Evolutionary conservation across 331 rosid genomes (phyloP).

Genomic region (Ulmus americana): DNA sequence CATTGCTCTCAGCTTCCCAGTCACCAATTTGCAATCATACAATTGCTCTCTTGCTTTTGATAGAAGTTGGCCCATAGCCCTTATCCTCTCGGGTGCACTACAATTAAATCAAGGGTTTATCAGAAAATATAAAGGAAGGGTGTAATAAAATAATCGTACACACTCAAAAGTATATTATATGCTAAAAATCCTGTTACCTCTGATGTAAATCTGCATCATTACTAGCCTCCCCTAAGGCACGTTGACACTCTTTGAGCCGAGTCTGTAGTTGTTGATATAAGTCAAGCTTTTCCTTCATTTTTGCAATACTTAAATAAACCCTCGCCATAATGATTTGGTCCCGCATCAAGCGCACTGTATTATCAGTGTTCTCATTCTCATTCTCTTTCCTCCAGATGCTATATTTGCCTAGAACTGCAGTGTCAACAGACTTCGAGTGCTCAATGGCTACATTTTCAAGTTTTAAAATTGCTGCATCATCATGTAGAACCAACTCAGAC

Average conservation of each 20-base stretch:
- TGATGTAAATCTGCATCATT: slow-evolving; percentile 61
- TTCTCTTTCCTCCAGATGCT: slow-evolving; percentile 92
- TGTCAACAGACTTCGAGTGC: slow-evolving; percentile 73
- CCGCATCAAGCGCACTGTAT: slow-evolving; percentile 74
- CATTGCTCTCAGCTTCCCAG: slow-evolving; percentile 88
- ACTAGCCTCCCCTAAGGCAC: slow-evolving; percentile 66
- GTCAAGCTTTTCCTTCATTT: slow-evolving; percentile 53
- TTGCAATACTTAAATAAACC: slow-evolving; percentile 74
- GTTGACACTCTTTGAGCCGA: slow-evolving; percentile 60
- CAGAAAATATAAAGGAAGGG: slow-evolving; percentile 6
- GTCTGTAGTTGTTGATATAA: slow-evolving; percentile 51
- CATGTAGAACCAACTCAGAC: slow-evolving; percentile 49
- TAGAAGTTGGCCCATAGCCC: slow-evolving; percentile 72
- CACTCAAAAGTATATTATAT: slow-evolving; percentile 9
- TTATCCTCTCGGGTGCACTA: slow-evolving; percentile 62
- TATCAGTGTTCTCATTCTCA: slow-evolving; percentile 69
- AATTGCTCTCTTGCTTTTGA: slow-evolving; percentile 72
- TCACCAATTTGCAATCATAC: slow-evolving; percentile 82
- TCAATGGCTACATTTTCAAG: slow-evolving; percentile 80
- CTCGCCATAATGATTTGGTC: slow-evolving; percentile 91
- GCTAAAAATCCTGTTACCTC: slow-evolving; percentile 42
- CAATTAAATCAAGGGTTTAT: slow-evolving; percentile 25
- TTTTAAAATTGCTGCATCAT: slow-evolving; percentile 48
- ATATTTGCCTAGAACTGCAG: slow-evolving; percentile 81
- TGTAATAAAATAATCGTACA: background rate